A percentile compares a stretch with the other conserved stretches of the same genome.
phyloP scores from a whole-genome alignment of 352 stramenopile genomes.

The Peronosclerospora sorghi region DNA sequence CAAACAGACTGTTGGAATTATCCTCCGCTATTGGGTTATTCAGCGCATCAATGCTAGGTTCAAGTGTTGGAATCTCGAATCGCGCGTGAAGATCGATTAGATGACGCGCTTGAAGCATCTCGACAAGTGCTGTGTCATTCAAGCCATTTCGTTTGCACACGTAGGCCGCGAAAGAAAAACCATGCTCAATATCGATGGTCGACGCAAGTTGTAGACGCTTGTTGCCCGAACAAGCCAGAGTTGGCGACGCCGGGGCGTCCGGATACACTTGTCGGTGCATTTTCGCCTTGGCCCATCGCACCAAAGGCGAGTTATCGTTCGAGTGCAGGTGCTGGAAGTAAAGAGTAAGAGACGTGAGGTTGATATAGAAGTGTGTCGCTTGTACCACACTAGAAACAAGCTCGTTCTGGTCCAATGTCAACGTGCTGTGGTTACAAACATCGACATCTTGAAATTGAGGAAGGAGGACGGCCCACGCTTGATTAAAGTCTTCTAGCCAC shows the following conservation, averaged over 20 bases:
- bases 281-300: conserved; percentile 55
- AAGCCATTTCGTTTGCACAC: conserved; percentile 76
- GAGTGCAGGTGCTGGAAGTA: conserved; percentile 80
- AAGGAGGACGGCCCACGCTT: conserved; percentile 52
- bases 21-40: conserved; percentile 3
- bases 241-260: conserved; percentile 6
- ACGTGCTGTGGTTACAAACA: conserved; percentile 13
- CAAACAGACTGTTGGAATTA: background rate
- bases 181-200: conserved; percentile 70
- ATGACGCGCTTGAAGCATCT: conserved; percentile 79
- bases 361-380: conserved; percentile 64
- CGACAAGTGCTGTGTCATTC: conserved; percentile 71
- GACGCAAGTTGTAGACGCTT: conserved; percentile 29
- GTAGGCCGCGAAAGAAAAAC: conserved; percentile 72
- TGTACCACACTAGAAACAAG: conserved; percentile 33
- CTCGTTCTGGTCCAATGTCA: conserved; percentile 7
- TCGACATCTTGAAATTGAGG: conserved; percentile 61
- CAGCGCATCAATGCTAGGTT: conserved; percentile 8
- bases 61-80: conserved; percentile 36
- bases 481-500: conserved; percentile 83
- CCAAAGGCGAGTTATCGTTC: conserved; percentile 44
- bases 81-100: conserved; percentile 67
- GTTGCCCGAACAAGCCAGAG: conserved; percentile 5
- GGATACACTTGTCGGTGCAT: conserved; percentile 19
- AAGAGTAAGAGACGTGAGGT: conserved; percentile 74